Conservation (phyloP, 1,284 basidiomycete species). For the Pyrrhoderma noxium region DNA sequence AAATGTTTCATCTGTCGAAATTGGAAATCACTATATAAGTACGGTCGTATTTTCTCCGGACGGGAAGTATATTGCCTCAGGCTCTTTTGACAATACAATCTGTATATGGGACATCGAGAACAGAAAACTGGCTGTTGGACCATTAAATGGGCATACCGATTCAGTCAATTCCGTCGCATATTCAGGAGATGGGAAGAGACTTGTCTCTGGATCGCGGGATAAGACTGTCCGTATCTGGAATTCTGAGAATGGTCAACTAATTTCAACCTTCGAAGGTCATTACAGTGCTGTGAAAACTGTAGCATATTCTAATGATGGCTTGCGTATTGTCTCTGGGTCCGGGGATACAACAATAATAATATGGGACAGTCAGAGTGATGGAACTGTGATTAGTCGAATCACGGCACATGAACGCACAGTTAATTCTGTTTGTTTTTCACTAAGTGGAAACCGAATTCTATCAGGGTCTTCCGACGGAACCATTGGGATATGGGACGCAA, state of each 20-base stretch:
- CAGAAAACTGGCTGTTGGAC: neutral
- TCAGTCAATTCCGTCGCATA: neutral
- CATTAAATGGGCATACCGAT: neutral
- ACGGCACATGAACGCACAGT: neutral
- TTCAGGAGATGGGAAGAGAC: constrained; percentile 2
- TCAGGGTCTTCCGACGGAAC: constrained; percentile 4
- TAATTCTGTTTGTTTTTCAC: neutral
- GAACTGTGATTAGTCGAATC: neutral
- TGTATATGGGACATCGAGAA: neutral
- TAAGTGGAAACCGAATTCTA: neutral
- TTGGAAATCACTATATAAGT: neutral
- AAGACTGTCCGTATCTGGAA: constrained; percentile 17
- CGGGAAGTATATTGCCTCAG: neutral
- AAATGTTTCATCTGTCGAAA: too few species aligned
- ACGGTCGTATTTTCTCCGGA: constrained; percentile 3
- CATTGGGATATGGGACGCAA: constrained; percentile 1
- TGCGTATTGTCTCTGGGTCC: constrained; percentile 21
- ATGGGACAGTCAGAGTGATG: neutral
- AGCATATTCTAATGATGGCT: constrained; percentile 10
- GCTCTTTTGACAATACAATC: constrained; percentile 1
- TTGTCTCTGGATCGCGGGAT: constrained; percentile 13
- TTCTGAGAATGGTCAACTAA: neutral
- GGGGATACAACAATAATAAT: neutral
- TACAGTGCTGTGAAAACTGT: constrained; percentile 3
- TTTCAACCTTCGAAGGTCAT: constrained; percentile 13